phyloP scores from a whole-genome alignment of 495 filamentous ascomycete genomes.

The Beverwykella pulmonaria region DNA sequence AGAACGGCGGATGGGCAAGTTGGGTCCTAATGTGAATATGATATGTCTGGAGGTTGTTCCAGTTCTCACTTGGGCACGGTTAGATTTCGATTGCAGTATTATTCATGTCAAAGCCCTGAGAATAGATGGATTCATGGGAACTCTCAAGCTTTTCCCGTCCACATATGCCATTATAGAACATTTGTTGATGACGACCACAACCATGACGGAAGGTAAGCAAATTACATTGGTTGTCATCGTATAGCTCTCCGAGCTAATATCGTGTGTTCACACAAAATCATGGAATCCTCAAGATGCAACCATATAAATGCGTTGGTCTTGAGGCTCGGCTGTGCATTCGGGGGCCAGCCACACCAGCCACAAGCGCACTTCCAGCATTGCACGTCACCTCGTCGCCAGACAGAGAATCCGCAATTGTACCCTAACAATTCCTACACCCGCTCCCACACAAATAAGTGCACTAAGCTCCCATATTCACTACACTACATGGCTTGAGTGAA shows the following conservation, averaged over 20 bases:
- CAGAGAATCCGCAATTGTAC: no score
- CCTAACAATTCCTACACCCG: neutral
- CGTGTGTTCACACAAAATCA: no score
- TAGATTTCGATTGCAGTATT: neutral
- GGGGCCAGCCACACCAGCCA: neutral
- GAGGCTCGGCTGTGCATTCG: no score
- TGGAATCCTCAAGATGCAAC: no score
- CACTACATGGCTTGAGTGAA: neutral
- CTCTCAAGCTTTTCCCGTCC: no score
- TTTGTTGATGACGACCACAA: no score
- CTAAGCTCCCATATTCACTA: neutral
- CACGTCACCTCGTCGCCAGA: neutral
- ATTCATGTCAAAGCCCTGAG: neutral
- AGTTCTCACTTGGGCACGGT: neutral
- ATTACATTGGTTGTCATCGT: no score
- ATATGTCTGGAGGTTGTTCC: neutral
- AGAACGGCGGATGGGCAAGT: neutral
- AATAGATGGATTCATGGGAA: neutral
- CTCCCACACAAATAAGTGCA: neutral
- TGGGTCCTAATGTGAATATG: conserved; percentile 6
- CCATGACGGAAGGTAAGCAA: no score
- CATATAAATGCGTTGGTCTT: no score
- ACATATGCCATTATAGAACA: no score
- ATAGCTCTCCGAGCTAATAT: no score
- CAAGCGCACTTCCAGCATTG: neutral